Conservation (phyloP, 2,329 filamentous ascomycete genomes). For the Sporothrix inflata region DNA sequence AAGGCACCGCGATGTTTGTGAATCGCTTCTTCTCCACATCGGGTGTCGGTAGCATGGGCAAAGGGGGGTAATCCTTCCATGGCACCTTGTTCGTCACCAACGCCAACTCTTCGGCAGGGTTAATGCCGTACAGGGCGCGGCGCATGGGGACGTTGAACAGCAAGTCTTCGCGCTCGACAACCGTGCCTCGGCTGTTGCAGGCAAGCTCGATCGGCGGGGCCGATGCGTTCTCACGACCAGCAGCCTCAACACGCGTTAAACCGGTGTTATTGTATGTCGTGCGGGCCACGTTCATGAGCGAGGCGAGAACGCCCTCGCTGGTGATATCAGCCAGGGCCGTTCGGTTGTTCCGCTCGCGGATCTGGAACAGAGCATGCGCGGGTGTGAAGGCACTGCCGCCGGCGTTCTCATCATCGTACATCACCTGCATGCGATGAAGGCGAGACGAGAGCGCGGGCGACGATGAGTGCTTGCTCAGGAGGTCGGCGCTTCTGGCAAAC, state of each 20-base stretch:
- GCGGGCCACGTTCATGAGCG: slow-evolving; percentile 77
- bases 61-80: slow-evolving; percentile 63
- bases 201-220: slow-evolving; percentile 85
- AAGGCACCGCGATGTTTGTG: slow-evolving; percentile 89
- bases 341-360: slow-evolving; percentile 70
- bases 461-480: slow-evolving; percentile 54
- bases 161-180: slow-evolving; percentile 69
- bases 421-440: slow-evolving; percentile 67
- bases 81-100: slow-evolving; percentile 76
- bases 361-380: slow-evolving; percentile 78
- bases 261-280: slow-evolving; percentile 69
- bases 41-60: slow-evolving; percentile 72
- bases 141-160: slow-evolving; percentile 81
- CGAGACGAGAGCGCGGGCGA: slow-evolving; percentile 39
- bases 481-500: slow-evolving; percentile 65
- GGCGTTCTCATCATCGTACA: slow-evolving; percentile 67
- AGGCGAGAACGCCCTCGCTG: slow-evolving; percentile 70
- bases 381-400: slow-evolving; percentile 58
- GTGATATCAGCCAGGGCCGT: slow-evolving; percentile 71
- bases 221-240: slow-evolving; percentile 74
- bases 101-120: slow-evolving; percentile 68
- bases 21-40: slow-evolving; percentile 81
- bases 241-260: slow-evolving; percentile 77
- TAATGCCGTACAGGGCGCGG: slow-evolving; percentile 71
- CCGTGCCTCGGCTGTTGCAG: slow-evolving; percentile 68